Evolutionary conservation across 2,329 filamentous ascomycete species (phyloP), one percentile per base, ranked within the genome.

Genomic region (Aspergillus pseudoviridinutans): DNA sequence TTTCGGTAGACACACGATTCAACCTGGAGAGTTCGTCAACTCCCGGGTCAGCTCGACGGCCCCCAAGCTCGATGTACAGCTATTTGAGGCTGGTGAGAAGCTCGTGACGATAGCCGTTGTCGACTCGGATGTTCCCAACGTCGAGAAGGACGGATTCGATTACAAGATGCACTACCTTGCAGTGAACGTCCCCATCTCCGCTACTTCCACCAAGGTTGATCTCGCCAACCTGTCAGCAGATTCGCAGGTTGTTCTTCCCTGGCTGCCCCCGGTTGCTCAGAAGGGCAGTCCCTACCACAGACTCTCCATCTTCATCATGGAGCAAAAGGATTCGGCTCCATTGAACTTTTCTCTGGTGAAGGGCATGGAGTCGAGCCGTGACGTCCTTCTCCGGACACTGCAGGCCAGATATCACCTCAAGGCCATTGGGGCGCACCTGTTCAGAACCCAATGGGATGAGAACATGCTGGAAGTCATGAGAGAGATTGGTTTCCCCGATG

Each of bases 241-340:
- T 22, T 79, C 81, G 29, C 87, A 94, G 73, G 81, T 94, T 51
- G 85, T 90, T 56, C 74, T 86, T 1, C 87, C 91, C 1, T 99
- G 93, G 91, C 79, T 92, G 25, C 88, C 93, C 0, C 89, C 94
- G 1, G 91, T 89, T 70, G 87, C 91, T 0, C 90, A 96, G 72
- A 96, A 94, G 79, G 94, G 94, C 57, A 84, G 88, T 2, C 90
- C 90, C 1, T 97, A 97, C 78, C 94, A 97, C 76, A 89, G 94
- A 53, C 81, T 97, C 55, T 87, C 88, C 50, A 78, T 97, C 59
- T 89, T 94, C 71, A 79, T 99, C 24, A 80, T 97, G 51, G 86
- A 96, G 78, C 94, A 99, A 75, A 79, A 83, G 53, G 78, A 85
- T 54, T 85, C 82, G 54, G 68, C 82, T 61, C 76, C 74, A 3